A percentile compares a stretch with the other conserved stretches of the same genome.
phyloP scores from a whole-genome alignment of 306 rosid genomes.

The Herpetospermum pedunculosum region DNA sequence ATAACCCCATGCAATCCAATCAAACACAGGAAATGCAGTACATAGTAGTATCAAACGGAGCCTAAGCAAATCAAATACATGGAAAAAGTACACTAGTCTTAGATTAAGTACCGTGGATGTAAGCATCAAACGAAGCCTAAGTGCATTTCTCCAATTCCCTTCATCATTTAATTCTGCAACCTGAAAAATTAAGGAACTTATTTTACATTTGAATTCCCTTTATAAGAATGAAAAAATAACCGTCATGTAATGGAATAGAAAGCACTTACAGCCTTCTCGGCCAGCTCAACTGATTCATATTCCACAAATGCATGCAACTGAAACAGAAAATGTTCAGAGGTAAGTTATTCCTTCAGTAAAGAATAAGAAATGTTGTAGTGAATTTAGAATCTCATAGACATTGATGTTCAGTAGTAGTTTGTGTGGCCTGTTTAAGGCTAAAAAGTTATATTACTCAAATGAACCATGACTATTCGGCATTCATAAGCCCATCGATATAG shows the following conservation, averaged over 20 bases:
- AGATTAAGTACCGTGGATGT: conserved; percentile 40
- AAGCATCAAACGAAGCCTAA: conserved; percentile 76
- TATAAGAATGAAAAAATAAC: background rate
- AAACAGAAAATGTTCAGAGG: background rate
- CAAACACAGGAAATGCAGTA: background rate
- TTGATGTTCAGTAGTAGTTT: background rate
- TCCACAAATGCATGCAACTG: conserved; percentile 99
- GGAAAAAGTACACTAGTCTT: background rate
- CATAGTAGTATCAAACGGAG: background rate
- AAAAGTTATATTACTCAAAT: background rate
- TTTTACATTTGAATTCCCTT: background rate
- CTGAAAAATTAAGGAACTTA: conserved; percentile 31
- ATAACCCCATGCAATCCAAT: background rate
- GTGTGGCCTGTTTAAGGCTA: background rate
- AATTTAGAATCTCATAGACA: background rate
- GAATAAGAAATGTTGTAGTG: background rate
- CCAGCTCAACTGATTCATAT: conserved; percentile 83
- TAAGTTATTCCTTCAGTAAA: background rate
- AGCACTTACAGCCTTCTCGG: conserved; percentile 89
- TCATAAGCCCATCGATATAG: background rate
- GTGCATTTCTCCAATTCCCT: conserved; percentile 91
- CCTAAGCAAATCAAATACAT: background rate
- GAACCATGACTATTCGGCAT: background rate
- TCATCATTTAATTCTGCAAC: conserved; percentile 80
- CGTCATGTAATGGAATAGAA: conserved; percentile 10